phyloP scores from a whole-genome alignment of 2,329 filamentous ascomycete genomes.

The Penicillium sp. region DNA sequence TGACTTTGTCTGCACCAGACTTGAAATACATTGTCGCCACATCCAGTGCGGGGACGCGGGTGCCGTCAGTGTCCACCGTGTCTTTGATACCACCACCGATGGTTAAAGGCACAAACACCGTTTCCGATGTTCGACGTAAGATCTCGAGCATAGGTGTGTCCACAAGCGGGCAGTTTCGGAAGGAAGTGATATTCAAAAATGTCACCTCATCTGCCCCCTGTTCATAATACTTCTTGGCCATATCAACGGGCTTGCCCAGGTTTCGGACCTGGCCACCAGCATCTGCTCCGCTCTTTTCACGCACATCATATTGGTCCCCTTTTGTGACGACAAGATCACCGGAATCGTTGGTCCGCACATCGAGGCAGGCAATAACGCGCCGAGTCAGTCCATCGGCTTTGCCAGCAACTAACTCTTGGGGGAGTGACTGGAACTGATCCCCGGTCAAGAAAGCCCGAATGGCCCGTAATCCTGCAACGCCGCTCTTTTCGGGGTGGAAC shows the following conservation, averaged over 20 bases:
- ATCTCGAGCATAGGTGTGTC: constrained; percentile 97
- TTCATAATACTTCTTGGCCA: constrained; percentile 91
- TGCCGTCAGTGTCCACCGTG: constrained; percentile 84
- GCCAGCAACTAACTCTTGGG: constrained; percentile 22
- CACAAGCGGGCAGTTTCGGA: constrained; percentile 88
- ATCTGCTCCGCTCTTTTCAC: constrained; percentile 71
- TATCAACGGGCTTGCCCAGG: constrained; percentile 92
- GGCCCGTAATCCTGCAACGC: constrained; percentile 79
- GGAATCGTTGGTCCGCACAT: constrained; percentile 89
- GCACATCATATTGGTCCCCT: constrained; percentile 97
- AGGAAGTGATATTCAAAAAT: constrained; percentile 97
- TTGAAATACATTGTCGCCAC: constrained; percentile 98
- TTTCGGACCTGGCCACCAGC: constrained; percentile 71
- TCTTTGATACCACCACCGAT: constrained; percentile 95
- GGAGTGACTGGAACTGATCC: constrained; percentile 57
- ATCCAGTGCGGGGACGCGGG: constrained; percentile 81
- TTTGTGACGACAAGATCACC: constrained; percentile 97
- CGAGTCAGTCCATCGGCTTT: constrained; percentile 72
- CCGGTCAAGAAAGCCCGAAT: constrained; percentile 85
- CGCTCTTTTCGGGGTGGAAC: constrained; percentile 97
- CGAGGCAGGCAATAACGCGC: constrained; percentile 90
- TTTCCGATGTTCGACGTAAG: constrained; percentile 77
- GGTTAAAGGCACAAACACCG: constrained; percentile 93
- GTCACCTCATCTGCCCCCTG: constrained; percentile 96
- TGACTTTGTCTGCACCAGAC: constrained; percentile 94